Evolutionary conservation across 2,329 filamentous ascomycete species (phyloP).

Genomic region (Anthostomella pinea): DNA sequence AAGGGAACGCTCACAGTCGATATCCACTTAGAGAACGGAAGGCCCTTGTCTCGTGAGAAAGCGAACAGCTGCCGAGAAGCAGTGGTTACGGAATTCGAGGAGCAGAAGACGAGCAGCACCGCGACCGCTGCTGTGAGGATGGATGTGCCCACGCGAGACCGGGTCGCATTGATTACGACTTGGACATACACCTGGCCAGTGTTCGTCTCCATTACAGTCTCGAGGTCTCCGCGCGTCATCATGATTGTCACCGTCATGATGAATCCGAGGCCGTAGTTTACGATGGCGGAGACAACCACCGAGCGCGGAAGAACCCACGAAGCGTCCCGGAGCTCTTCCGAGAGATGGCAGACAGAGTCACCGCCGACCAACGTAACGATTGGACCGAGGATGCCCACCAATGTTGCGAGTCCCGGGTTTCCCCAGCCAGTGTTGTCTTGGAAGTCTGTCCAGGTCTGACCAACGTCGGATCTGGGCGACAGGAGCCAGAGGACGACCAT

Average conservation of each 20-base stretch:
- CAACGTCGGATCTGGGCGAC: conserved; percentile 26
- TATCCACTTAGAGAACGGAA: conserved; percentile 29
- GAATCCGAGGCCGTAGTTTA: conserved; percentile 35
- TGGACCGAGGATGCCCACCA: conserved; percentile 37
- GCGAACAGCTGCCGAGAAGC: conserved; percentile 39
- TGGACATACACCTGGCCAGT: conserved; percentile 34
- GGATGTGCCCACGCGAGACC: conserved; percentile 35
- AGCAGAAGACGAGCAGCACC: conserved; percentile 36
- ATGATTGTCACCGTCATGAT: conserved; percentile 35
- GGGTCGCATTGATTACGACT: conserved; percentile 38
- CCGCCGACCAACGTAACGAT: conserved; percentile 34
- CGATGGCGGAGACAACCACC: conserved; percentile 31
- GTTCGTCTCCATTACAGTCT: conserved; percentile 22
- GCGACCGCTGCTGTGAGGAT: conserved; percentile 43
- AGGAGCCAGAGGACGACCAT: conserved; percentile 39
- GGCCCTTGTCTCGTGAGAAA: conserved; percentile 41
- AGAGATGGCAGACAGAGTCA: conserved; percentile 31
- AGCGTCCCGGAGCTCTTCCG: conserved; percentile 37
- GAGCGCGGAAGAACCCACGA: conserved; percentile 29
- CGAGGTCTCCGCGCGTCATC: conserved; percentile 34
- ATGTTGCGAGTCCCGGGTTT: conserved; percentile 34
- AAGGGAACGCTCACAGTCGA: too few relatives aligned
- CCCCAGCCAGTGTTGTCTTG: conserved; percentile 32
- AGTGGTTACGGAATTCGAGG: conserved; percentile 35
- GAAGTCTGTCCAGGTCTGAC: conserved; percentile 30